phyloP scores from a whole-genome alignment of 1,284 basidiomycete genomes.

The Crucibulum cyathiforme region DNA sequence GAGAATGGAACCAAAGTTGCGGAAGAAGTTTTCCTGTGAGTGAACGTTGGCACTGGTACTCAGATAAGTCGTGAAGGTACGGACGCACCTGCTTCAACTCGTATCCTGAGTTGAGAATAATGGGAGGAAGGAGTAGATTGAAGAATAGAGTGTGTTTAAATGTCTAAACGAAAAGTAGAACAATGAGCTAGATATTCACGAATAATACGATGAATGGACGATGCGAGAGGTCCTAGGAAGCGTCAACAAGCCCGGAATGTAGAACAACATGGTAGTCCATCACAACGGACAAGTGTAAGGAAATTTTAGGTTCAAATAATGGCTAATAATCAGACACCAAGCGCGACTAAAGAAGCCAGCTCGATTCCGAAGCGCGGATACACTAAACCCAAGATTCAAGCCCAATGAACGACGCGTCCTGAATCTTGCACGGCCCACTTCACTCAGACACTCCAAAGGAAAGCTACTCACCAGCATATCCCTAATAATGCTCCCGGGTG shows the following conservation, averaged over 20 bases:
- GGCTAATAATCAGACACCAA: neutral
- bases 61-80: neutral
- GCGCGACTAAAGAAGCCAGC: no score
- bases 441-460: neutral
- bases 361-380: no score
- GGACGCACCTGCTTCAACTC: conserved; percentile 88
- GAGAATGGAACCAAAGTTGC: conserved; percentile 96
- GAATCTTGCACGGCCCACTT: neutral
- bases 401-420: neutral
- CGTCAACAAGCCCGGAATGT: no score
- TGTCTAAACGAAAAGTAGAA: conserved; percentile 55
- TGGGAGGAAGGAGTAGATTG: conserved; percentile 96
- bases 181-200: no score
- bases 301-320: neutral
- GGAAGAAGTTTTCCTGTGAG: conserved; percentile 92
- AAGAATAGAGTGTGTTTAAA: conserved; percentile 99
- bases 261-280: no score
- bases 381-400: no score
- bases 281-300: no score
- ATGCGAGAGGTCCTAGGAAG: no score
- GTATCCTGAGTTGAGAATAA: conserved; percentile 98
- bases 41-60: conserved; percentile 1
- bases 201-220: no score
- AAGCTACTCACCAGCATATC: conserved; percentile 89
- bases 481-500: conserved; percentile 92